phyloP scores from a whole-genome alignment of 306 rosid species.

The Astragalus membranaceus region DNA sequence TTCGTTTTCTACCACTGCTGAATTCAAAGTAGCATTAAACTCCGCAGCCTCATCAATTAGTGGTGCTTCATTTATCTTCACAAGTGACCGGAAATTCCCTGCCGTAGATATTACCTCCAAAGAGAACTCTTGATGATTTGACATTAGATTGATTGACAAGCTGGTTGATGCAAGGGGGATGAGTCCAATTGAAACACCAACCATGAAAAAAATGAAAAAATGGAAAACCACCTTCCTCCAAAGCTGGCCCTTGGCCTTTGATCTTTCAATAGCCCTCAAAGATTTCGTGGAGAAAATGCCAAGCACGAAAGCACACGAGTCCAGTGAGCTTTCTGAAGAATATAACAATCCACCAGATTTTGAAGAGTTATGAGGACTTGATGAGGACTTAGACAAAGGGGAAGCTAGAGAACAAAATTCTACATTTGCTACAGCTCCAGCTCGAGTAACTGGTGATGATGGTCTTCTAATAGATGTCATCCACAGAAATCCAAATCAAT shows the following conservation, averaged over 20 bases:
- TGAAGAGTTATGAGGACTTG: slow-evolving; percentile 42
- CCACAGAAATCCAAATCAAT: slow-evolving; percentile 16
- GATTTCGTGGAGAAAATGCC: slow-evolving; percentile 47
- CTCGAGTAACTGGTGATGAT: slow-evolving; percentile 65
- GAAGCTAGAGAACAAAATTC: slow-evolving; percentile 66
- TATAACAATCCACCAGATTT: slow-evolving; percentile 41
- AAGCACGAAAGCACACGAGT: slow-evolving; percentile 42
- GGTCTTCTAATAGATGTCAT: slow-evolving; percentile 90
- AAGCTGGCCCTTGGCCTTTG: slow-evolving; percentile 53
- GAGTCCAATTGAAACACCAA: slow-evolving; percentile 67
- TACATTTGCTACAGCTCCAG: slow-evolving; percentile 44
- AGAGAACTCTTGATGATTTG: slow-evolving; percentile 61
- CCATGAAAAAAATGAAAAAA: slow-evolving; percentile 58
- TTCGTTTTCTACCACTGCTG: slow-evolving; percentile 18
- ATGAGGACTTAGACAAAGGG: slow-evolving; percentile 68
- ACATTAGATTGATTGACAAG: slow-evolving; percentile 43
- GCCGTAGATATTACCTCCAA: slow-evolving; percentile 46
- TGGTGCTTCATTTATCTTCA: slow-evolving; percentile 16
- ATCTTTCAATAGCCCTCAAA: slow-evolving; percentile 55
- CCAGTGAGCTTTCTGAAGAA: slow-evolving; percentile 30
- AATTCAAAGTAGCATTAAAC: slow-evolving; percentile 32
- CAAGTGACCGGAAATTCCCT: slow-evolving; percentile 34
- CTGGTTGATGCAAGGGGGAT: slow-evolving; percentile 54
- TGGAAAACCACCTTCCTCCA: slow-evolving; percentile 72
- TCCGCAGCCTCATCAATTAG: slow-evolving; percentile 17